A percentile compares a stretch with the other conserved stretches of the same genome.
Evolutionary conservation across 2,329 filamentous ascomycete genomes (phyloP).

Genomic region (Pseudogymnoascus verrucosus): DNA sequence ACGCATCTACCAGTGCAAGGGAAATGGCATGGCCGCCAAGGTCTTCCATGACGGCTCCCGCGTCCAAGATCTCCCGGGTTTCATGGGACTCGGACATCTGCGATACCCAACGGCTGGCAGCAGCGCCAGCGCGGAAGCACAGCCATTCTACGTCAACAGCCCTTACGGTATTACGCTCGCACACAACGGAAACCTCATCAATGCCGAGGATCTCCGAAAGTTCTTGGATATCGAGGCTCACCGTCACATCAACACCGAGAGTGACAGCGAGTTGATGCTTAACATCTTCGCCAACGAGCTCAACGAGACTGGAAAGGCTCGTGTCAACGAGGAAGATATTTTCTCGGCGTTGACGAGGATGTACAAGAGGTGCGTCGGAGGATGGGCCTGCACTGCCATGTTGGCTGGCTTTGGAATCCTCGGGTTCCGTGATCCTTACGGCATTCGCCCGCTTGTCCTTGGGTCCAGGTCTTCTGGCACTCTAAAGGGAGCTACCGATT

Average conservation of each 20-base stretch:
- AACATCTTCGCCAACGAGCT: conserved; percentile 83
- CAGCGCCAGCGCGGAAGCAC: conserved; percentile 74
- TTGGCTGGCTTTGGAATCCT: conserved; percentile 73
- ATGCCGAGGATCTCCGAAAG: conserved; percentile 56
- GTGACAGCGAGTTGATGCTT: conserved; percentile 78
- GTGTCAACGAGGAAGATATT: conserved; percentile 70
- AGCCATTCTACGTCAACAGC: conserved; percentile 87
- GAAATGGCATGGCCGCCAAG: conserved; percentile 76
- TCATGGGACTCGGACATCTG: conserved; percentile 79
- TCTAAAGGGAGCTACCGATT: conserved; percentile 59
- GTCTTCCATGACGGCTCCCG: conserved; percentile 77
- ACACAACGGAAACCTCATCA: conserved; percentile 86
- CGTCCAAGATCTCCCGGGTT: conserved; percentile 68
- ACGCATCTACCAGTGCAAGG: conserved; percentile 82
- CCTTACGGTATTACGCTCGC: conserved; percentile 76
- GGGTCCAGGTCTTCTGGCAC: conserved; percentile 64
- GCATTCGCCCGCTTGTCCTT: conserved; percentile 74
- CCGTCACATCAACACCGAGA: conserved; percentile 63
- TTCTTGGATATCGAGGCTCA: conserved; percentile 37
- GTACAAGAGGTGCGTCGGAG: conserved; percentile 66
- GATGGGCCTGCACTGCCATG: conserved; percentile 76
- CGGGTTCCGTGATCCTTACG: conserved; percentile 70
- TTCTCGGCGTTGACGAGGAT: conserved; percentile 65
- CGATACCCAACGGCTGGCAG: conserved; percentile 86
- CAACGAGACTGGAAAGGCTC: conserved; percentile 70